Conservation (phyloP, 1,284 basidiomycete genomes). For the Phylloporus sp. region DNA sequence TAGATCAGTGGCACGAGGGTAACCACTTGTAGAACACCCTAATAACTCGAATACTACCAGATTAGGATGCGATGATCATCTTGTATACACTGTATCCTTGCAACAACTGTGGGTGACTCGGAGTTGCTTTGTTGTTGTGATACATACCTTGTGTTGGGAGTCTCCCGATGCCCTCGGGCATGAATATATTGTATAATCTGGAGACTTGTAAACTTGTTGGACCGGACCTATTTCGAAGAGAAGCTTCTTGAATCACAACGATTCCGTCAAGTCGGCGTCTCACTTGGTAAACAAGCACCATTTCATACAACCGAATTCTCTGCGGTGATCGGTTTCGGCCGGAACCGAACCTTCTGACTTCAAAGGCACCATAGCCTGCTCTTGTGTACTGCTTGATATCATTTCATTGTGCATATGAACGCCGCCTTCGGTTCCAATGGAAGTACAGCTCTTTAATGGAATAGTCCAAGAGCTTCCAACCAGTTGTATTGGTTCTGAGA, state of each 20-base stretch:
- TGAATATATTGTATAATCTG: background rate
- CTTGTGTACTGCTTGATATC: conserved; percentile 11
- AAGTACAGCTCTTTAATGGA: conserved; percentile 21
- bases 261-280: conserved; percentile 1
- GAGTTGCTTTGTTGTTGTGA: background rate
- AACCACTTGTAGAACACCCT: conserved; percentile 17
- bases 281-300: background rate
- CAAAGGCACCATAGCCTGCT: background rate
- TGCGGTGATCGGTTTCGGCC: conserved; percentile 11
- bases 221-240: background rate
- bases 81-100: background rate
- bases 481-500: background rate
- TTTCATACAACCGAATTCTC: background rate
- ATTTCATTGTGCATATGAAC: conserved; percentile 28
- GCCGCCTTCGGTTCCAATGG: conserved; percentile 30
- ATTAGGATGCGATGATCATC: conserved; percentile 16
- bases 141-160: background rate
- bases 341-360: conserved; percentile 8
- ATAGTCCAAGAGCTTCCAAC: conserved; percentile 1
- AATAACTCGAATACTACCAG: conserved; percentile 5
- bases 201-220: background rate
- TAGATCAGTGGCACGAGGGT: conserved; percentile 29
- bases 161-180: background rate
- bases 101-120: background rate
- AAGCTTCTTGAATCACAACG: background rate